Conservation (phyloP, 169 alveolate genomes). For the Cryptosporidium viatorum region DNA sequence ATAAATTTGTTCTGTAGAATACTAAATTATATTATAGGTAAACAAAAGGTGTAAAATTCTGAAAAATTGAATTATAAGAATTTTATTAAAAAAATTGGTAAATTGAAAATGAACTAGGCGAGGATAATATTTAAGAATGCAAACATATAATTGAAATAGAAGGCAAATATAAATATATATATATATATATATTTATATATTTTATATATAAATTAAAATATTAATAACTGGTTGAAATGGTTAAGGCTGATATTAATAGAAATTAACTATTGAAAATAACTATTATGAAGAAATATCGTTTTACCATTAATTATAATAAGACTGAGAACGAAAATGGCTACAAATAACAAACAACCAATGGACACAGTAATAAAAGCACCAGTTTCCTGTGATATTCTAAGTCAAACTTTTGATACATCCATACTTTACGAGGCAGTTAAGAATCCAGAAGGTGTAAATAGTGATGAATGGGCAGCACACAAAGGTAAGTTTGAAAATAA, state of each 20-base stretch:
- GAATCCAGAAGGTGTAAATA: constrained; percentile 22
- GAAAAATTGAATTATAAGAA: not conserved
- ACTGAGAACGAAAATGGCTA: not conserved
- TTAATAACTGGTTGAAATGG: not conserved
- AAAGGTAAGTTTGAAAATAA: constrained; percentile 44
- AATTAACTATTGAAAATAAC: no score
- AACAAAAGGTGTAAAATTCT: not conserved
- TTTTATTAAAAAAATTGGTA: no score
- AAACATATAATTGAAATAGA: not conserved
- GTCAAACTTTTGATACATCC: constrained; percentile 42
- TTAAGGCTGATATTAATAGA: not conserved
- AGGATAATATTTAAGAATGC: not conserved
- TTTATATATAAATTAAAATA: no score
- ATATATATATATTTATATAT: no score
- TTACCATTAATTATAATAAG: not conserved
- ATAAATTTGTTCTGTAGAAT: no score
- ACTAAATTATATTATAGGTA: not conserved
- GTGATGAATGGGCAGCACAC: constrained; percentile 67
- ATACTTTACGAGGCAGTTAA: constrained; percentile 49
- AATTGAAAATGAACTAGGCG: not conserved
- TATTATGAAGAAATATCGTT: not conserved
- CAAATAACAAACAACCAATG: not conserved
- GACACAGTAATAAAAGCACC: constrained; percentile 62
- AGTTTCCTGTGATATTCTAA: constrained; percentile 33
- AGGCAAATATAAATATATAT: no score